Conservation (phyloP, 768 basidiomycete genomes). For the Leccinum fibrillosum region DNA sequence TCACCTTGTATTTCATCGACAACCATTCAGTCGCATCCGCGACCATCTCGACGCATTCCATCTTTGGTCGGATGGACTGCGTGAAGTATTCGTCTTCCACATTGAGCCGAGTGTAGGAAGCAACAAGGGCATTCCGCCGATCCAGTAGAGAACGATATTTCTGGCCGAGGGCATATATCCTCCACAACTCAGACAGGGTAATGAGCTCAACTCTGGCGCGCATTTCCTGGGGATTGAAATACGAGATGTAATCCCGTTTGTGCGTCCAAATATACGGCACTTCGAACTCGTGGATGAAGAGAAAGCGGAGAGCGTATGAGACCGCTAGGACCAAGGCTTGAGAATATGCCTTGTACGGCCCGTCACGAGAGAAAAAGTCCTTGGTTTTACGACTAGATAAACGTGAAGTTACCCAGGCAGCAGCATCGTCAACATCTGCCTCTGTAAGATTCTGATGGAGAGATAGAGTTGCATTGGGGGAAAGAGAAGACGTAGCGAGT, state of each 20-base stretch:
- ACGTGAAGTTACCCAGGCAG: conserved; percentile 84
- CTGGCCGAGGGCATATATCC: conserved; percentile 83
- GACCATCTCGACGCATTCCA: conserved; percentile 84
- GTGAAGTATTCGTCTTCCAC: conserved; percentile 75
- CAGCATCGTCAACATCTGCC: conserved; percentile 74
- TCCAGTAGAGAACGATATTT: conserved; percentile 86
- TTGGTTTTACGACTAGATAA: conserved; percentile 67
- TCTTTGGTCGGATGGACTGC: conserved; percentile 58
- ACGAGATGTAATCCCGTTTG: conserved; percentile 85
- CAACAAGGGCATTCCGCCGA: conserved; percentile 57
- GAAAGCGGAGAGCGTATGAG: conserved; percentile 68
- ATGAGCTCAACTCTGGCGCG: conserved; percentile 69
- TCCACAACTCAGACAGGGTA: conserved; percentile 80
- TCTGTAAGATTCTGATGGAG: conserved; percentile 62
- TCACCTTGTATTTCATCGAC: conserved; percentile 75
- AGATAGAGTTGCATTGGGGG: conserved; percentile 57
- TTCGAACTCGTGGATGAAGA: conserved; percentile 88
- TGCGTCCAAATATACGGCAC: conserved; percentile 96
- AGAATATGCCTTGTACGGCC: conserved; percentile 56
- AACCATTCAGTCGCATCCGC: conserved; percentile 93
- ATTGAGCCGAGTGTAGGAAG: conserved; percentile 66
- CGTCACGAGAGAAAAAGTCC: conserved; percentile 69
- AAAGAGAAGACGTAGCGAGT: conserved; percentile 81
- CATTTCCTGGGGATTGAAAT: conserved; percentile 69
- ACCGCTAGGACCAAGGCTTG: conserved; percentile 76